phyloP scores from a whole-genome alignment of 257 asterid species.

The Solanum habrochaites region DNA sequence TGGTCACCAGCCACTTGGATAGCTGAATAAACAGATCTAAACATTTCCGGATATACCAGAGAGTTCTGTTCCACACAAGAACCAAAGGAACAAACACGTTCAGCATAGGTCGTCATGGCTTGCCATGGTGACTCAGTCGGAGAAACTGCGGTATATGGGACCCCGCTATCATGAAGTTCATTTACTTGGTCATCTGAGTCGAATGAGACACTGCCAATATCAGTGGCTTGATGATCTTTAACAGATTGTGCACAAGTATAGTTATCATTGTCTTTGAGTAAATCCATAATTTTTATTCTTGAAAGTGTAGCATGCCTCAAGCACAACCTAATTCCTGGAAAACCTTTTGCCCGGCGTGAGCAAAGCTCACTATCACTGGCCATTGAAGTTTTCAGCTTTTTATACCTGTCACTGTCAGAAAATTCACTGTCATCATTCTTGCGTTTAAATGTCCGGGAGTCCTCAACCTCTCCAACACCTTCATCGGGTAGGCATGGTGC shows the following conservation, averaged over 20 bases:
- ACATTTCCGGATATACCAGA: conserved; percentile 34
- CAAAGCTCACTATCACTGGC: conserved; percentile 63
- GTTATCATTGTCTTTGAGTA: conserved; percentile 23
- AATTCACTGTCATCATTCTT: conserved; percentile 30
- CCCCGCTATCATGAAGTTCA: conserved; percentile 25
- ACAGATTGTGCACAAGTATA: conserved; percentile 5
- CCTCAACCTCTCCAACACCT: conserved; percentile 94
- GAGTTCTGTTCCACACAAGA: conserved; percentile 21
- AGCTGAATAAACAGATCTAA: conserved; percentile 60
- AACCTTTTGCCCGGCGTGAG: conserved; percentile 85
- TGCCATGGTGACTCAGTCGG: conserved; percentile 63
- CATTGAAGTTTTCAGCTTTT: conserved; percentile 43
- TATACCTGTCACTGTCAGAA: conserved; percentile 32
- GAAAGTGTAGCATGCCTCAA: conserved; percentile 47
- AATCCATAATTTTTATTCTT: conserved; percentile 38
- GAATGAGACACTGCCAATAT: conserved; percentile 8
- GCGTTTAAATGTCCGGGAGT: conserved; percentile 58
- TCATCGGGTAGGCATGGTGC: conserved; percentile 64
- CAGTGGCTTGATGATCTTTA: conserved; percentile 6
- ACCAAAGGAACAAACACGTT: conserved; percentile 34
- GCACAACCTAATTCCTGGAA: conserved; percentile 71
- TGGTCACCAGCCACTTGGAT: conserved; percentile 88
- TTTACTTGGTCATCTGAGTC: conserved; percentile 18
- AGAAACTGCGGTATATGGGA: conserved; percentile 13
- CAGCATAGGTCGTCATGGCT: conserved; percentile 57